phyloP scores from a whole-genome alignment of 768 basidiomycete genomes.

The Daedalea quercina region DNA sequence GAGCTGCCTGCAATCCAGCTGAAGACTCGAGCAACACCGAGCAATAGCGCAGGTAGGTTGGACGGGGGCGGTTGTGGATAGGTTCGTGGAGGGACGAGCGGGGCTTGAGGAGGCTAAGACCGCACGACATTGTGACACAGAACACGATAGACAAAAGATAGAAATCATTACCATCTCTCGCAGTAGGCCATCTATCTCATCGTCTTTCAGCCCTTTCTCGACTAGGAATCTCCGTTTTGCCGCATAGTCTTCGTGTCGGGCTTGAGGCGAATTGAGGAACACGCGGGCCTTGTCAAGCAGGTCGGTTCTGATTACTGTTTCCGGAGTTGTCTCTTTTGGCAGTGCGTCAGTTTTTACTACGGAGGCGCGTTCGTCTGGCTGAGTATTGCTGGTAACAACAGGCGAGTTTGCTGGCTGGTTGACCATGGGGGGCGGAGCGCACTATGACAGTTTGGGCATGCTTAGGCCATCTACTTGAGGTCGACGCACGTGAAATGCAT shows the following conservation, averaged over 20 bases:
- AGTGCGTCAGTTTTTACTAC: background rate
- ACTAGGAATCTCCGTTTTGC: constrained; percentile 59
- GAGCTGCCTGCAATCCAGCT: constrained; percentile 64
- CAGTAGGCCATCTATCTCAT: constrained; percentile 54
- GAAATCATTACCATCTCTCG: constrained; percentile 40
- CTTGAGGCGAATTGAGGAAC: constrained; percentile 63
- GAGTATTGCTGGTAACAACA: background rate
- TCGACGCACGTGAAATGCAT: background rate
- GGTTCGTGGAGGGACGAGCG: constrained; percentile 59
- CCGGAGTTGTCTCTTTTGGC: background rate
- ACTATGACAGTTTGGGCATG: constrained; percentile 4
- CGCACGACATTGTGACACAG: background rate
- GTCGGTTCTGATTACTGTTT: constrained; percentile 9
- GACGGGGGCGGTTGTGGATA: constrained; percentile 70
- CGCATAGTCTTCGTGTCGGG: constrained; percentile 45
- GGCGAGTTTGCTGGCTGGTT: background rate
- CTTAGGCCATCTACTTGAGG: background rate
- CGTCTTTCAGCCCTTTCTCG: constrained; percentile 62
- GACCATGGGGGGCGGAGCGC: background rate
- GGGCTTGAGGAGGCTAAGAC: constrained; percentile 26
- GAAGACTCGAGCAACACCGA: constrained; percentile 53
- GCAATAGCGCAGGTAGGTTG: constrained; percentile 57
- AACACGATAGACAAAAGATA: background rate
- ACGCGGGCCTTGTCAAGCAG: constrained; percentile 43
- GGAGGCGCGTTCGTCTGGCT: background rate